Evolutionary conservation across 495 filamentous ascomycete species (phyloP).

Genomic region (Neurospora sublineolata): DNA sequence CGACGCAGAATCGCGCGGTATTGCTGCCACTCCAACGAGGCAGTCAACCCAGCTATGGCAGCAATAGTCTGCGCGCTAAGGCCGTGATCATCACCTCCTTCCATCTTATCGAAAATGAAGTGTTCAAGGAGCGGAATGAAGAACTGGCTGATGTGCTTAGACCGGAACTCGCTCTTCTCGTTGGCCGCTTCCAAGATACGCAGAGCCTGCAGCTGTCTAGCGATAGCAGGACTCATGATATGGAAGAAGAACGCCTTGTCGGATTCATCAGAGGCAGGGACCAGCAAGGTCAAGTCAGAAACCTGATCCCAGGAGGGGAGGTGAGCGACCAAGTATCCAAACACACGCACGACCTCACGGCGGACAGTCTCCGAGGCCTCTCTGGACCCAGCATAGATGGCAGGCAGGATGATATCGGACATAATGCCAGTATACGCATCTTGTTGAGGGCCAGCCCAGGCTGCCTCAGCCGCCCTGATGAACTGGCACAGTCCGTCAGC

Average conservation of each 20-base stretch:
- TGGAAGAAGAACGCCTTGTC: slow-evolving; percentile 92
- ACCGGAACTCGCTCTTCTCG: slow-evolving; percentile 47
- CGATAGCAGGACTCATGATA: slow-evolving; percentile 80
- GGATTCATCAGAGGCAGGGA: slow-evolving; percentile 56
- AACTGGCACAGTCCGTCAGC: slow-evolving; percentile 74
- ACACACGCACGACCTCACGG: slow-evolving; percentile 62
- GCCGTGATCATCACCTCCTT: slow-evolving; percentile 69
- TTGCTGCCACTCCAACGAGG: slow-evolving; percentile 82
- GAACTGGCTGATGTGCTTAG: slow-evolving; percentile 70
- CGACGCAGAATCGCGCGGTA: slow-evolving; percentile 71
- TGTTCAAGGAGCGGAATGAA: slow-evolving; percentile 89
- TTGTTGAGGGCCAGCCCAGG: slow-evolving; percentile 24
- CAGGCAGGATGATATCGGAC: slow-evolving; percentile 54
- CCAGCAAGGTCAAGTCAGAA: slow-evolving; percentile 61
- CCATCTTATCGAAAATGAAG: slow-evolving; percentile 72
- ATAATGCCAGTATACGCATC: slow-evolving; percentile 39
- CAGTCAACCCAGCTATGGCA: slow-evolving; percentile 60
- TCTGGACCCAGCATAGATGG: slow-evolving; percentile 59
- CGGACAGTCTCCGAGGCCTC: slow-evolving; percentile 76
- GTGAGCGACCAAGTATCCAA: slow-evolving; percentile 64
- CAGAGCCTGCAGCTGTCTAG: slow-evolving; percentile 74
- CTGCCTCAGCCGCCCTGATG: slow-evolving; percentile 41
- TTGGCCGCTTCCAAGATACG: slow-evolving; percentile 61
- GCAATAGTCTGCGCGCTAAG: slow-evolving; percentile 69
- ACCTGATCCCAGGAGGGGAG: slow-evolving; percentile 58